Conservation (phyloP, 2,329 filamentous ascomycete genomes). For the Microsporum ferrugineum region DNA sequence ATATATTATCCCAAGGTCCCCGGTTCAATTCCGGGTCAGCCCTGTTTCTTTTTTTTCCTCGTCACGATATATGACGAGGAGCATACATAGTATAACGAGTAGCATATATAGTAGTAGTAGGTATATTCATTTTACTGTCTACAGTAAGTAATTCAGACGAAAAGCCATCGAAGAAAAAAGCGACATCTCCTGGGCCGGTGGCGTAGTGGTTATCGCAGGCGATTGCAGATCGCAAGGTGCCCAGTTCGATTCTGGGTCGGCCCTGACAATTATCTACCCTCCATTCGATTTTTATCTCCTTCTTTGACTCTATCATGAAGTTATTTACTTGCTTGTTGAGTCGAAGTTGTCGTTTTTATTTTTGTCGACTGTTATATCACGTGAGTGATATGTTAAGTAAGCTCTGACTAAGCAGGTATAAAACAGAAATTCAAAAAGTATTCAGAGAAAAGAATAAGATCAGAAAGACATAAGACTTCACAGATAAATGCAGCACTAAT, state of each 20-base stretch:
- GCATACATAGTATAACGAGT: too few species aligned
- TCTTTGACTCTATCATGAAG: not conserved
- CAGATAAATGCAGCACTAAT: not conserved
- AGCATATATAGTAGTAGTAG: too few species aligned
- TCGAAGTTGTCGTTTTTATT: too few species aligned
- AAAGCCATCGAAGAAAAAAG: not conserved
- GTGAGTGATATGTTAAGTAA: not conserved
- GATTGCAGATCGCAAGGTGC: slow-evolving; percentile 16
- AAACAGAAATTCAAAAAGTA: not conserved
- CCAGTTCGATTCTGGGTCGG: slow-evolving; percentile 14
- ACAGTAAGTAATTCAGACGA: not conserved
- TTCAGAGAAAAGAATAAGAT: not conserved
- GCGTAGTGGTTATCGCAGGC: slow-evolving; percentile 14
- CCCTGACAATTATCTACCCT: slow-evolving; percentile 5
- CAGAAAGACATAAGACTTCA: not conserved
- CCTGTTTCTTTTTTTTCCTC: slow-evolving; percentile 6
- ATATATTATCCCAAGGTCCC: slow-evolving; percentile 12
- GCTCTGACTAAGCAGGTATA: not conserved
- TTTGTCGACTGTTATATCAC: too few species aligned
- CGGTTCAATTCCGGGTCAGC: slow-evolving; percentile 14
- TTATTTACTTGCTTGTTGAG: too few species aligned
- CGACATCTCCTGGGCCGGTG: slow-evolving; percentile 9
- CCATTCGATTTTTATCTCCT: not conserved
- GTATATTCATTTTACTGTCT: not conserved
- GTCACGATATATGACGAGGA: not conserved